A percentile compares a stretch with the other conserved stretches of the same genome.
These are phyloP conservation scores for Zea luxurians DNA, from an alignment of 176 grass and related monocot species.

Conservation along the genomic window DNA sequence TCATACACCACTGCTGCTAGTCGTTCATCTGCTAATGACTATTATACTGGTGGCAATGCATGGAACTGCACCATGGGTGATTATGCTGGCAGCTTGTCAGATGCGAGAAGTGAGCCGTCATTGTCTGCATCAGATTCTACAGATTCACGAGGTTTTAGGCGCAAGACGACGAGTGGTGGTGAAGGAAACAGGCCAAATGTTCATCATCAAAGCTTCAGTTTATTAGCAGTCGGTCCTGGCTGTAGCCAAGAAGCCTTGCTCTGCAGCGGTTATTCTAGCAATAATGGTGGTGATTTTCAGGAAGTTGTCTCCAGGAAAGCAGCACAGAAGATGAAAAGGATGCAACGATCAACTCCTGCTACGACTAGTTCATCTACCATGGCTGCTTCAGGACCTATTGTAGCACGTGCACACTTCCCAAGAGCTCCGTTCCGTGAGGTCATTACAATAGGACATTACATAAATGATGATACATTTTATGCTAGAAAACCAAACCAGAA, in stretches of 20 bases:
- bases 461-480: not conserved
- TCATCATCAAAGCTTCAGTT: not conserved
- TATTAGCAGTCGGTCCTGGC: not conserved
- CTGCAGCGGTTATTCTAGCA: not conserved
- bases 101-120: conserved; percentile 26
- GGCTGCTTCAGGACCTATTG: not conserved
- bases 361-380: not conserved
- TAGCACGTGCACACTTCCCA: not conserved
- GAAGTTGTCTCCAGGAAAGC: conserved; percentile 37
- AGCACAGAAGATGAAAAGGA: conserved; percentile 32
- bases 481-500: conserved; percentile 31
- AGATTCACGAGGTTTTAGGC: not conserved
- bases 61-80: conserved; percentile 26
- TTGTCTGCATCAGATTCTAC: not conserved
- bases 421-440: not conserved
- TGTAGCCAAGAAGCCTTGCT: conserved; percentile 15
- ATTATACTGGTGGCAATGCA: conserved; percentile 27
- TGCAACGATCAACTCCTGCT: not conserved
- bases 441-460: conserved; percentile 38
- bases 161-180: not conserved
- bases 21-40: conserved; percentile 29
- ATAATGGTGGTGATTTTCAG: conserved; percentile 39
- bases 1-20: conserved; percentile 10
- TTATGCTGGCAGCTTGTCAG: conserved; percentile 18
- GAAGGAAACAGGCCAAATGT: not conserved